These are phyloP conservation scores for Tylopilus balloui DNA, from an alignment of 768 basidiomycete species.

Conservation along the genomic window DNA sequence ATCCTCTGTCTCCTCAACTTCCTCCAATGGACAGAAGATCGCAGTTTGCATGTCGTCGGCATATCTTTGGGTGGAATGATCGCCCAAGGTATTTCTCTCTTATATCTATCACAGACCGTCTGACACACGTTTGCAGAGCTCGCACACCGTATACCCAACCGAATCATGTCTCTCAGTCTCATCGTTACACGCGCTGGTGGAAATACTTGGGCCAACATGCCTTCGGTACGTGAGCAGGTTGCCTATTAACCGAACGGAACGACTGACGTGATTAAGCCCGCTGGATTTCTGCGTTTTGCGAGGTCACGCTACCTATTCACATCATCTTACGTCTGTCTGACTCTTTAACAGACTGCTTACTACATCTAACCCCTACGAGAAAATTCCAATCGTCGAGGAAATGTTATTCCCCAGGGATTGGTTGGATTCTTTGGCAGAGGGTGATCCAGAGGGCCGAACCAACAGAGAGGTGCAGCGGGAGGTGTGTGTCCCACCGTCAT, in stretches of 20 bases:
- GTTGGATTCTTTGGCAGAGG: slow-evolving; percentile 50
- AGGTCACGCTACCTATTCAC: slow-evolving; percentile 23
- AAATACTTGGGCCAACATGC: slow-evolving; percentile 50
- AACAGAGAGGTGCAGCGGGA: slow-evolving; percentile 58
- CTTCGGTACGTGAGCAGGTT: slow-evolving; percentile 46
- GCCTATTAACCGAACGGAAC: not conserved
- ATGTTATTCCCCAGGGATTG: slow-evolving; percentile 60
- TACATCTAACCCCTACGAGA: slow-evolving; percentile 40
- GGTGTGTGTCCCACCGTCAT: slow-evolving; percentile 33
- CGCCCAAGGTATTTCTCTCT: slow-evolving; percentile 50
- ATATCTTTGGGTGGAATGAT: slow-evolving; percentile 83
- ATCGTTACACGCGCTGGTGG: slow-evolving; percentile 71
- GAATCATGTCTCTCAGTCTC: slow-evolving; percentile 63
- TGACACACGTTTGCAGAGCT: slow-evolving; percentile 47
- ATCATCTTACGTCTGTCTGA: slow-evolving; percentile 2
- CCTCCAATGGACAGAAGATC: slow-evolving; percentile 63
- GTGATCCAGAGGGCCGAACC: slow-evolving; percentile 54
- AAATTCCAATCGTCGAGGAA: slow-evolving; percentile 46
- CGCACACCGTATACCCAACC: slow-evolving; percentile 57
- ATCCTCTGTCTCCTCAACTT: slow-evolving; percentile 60
- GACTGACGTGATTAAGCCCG: slow-evolving; percentile 32
- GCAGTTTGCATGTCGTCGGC: slow-evolving; percentile 67
- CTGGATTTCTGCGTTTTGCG: slow-evolving; percentile 35
- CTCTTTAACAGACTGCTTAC: slow-evolving; percentile 32
- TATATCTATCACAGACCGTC: not conserved